A percentile compares a stretch with the other conserved stretches of the same genome.
Conservation (phyloP, 225 moss, liverwort and hornwort species). For the Pseudoscleropodium purum region DNA sequence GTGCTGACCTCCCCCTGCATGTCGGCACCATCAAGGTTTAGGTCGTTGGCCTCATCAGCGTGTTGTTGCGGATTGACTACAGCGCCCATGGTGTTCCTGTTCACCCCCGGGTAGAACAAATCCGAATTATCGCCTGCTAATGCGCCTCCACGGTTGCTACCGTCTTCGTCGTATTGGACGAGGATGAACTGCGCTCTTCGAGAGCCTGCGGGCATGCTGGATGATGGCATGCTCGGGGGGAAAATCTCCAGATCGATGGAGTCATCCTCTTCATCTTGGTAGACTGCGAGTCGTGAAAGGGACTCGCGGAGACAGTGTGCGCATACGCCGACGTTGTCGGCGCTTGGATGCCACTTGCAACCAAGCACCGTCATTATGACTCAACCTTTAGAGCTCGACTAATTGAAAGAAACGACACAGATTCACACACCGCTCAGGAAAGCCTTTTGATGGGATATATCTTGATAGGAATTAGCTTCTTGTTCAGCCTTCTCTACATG, state of each 20-base stretch:
- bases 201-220: constrained; percentile 1
- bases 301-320: constrained; percentile 43
- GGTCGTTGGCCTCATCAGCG: constrained; percentile 1
- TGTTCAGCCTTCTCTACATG: constrained; percentile 76
- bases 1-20: constrained; percentile 39
- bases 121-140: constrained; percentile 11
- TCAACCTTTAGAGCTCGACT: not conserved
- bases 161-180: constrained; percentile 23
- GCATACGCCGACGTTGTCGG: constrained; percentile 38
- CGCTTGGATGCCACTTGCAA: constrained; percentile 54
- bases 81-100: not conserved
- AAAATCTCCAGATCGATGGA: constrained; percentile 41
- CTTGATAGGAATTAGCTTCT: constrained; percentile 21
- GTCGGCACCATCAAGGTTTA: constrained; percentile 6
- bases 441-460: not conserved
- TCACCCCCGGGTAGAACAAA: constrained; percentile 22
- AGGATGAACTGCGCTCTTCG: constrained; percentile 43
- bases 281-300: constrained; percentile 35
- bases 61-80: not conserved
- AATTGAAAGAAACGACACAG: not conserved
- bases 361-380: constrained; percentile 32
- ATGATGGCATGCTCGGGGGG: constrained; percentile 22
- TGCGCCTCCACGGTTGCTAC: not conserved
- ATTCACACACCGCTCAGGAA: not conserved
- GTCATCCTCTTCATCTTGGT: constrained; percentile 42